Conservation (phyloP, 2,329 filamentous ascomycete genomes). For the Cladorrhinum sp. region DNA sequence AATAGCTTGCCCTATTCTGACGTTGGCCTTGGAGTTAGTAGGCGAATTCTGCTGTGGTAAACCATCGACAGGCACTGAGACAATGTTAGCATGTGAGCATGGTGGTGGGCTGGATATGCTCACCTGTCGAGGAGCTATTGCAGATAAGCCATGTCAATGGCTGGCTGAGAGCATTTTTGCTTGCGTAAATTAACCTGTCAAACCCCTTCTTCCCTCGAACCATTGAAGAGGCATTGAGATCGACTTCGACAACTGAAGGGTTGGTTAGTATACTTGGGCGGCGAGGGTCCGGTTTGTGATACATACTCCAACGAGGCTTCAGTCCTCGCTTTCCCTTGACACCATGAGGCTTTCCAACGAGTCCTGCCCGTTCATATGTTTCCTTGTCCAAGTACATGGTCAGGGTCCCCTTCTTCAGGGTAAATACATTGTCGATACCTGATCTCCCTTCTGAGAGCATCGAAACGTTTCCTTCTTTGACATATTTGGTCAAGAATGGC, state of each 20-base stretch:
- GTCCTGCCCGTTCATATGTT: slow-evolving; percentile 76
- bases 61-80: slow-evolving; percentile 46
- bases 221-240: slow-evolving; percentile 74
- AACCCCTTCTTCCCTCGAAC: slow-evolving; percentile 79
- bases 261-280: slow-evolving; percentile 28
- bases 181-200: slow-evolving; percentile 73
- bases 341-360: slow-evolving; percentile 68
- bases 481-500: slow-evolving; percentile 78
- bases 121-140: slow-evolving; percentile 53
- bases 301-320: slow-evolving; percentile 71
- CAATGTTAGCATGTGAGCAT: slow-evolving; percentile 26
- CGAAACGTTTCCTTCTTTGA: slow-evolving; percentile 75
- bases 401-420: slow-evolving; percentile 68
- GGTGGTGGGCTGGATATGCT: slow-evolving; percentile 14
- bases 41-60: slow-evolving; percentile 47
- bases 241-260: slow-evolving; percentile 65
- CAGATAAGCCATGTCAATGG: slow-evolving; percentile 76
- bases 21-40: slow-evolving; percentile 39
- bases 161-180: slow-evolving; percentile 68
- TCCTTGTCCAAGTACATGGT: slow-evolving; percentile 76
- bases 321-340: slow-evolving; percentile 55
- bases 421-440: slow-evolving; percentile 69
- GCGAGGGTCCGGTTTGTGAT: background rate
- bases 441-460: slow-evolving; percentile 79
- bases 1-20: slow-evolving; percentile 30